Conservation (phyloP, 2,329 filamentous ascomycete genomes). For the Sporothrix phasma region DNA sequence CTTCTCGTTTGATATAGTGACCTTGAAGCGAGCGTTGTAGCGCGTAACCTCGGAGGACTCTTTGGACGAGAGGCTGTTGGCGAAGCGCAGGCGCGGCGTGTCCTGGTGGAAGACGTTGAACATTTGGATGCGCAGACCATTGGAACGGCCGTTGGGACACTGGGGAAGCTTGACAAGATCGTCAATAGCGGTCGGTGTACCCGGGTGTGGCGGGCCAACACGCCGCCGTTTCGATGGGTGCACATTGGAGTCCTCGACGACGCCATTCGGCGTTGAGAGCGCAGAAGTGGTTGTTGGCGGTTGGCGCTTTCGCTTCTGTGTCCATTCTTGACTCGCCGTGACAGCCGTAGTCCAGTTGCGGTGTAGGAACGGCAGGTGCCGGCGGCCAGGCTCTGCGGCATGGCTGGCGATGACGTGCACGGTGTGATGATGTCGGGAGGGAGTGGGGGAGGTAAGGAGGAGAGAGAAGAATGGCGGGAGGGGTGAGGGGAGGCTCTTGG, state of each 20-base stretch:
- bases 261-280: not conserved
- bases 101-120: slow-evolving; percentile 44
- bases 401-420: slow-evolving; percentile 25
- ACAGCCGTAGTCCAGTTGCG: slow-evolving; percentile 43
- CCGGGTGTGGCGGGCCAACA: slow-evolving; percentile 22
- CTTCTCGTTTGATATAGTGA: slow-evolving; percentile 31
- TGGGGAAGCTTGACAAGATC: slow-evolving; percentile 19
- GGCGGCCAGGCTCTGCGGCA: slow-evolving; percentile 35
- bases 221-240: slow-evolving; percentile 43
- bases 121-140: slow-evolving; percentile 41
- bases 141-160: slow-evolving; percentile 16
- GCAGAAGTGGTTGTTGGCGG: not conserved
- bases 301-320: slow-evolving; percentile 31
- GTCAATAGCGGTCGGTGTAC: slow-evolving; percentile 18
- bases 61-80: slow-evolving; percentile 27
- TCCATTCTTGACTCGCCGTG: slow-evolving; percentile 34
- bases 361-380: slow-evolving; percentile 41
- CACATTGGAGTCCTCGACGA: slow-evolving; percentile 26
- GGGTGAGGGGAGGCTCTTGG: not conserved
- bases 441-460: not conserved
- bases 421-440: not conserved
- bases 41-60: slow-evolving; percentile 28
- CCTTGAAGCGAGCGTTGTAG: slow-evolving; percentile 34
- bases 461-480: not conserved
- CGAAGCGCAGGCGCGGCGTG: slow-evolving; percentile 30